phyloP scores from a whole-genome alignment of 2,329 filamentous ascomycete species.

The Cucurbitaria berberidis region DNA sequence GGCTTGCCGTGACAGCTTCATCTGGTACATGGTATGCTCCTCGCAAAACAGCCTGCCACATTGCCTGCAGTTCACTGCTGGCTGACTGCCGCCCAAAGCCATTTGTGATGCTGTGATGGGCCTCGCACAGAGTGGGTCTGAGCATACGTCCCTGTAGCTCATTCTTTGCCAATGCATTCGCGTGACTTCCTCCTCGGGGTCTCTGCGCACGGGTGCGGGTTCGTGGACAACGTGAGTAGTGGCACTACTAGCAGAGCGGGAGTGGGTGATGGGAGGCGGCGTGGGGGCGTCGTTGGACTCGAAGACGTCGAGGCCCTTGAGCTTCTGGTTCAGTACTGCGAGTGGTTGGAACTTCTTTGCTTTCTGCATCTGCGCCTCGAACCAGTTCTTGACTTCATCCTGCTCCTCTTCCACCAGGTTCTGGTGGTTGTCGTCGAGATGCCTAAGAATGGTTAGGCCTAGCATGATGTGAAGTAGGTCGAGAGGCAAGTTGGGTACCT shows the following conservation, averaged over 20 bases:
- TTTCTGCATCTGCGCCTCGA: conserved; percentile 91
- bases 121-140: conserved; percentile 80
- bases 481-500: conserved; percentile 31
- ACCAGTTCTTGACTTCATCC: conserved; percentile 96
- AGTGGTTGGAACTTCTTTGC: conserved; percentile 92
- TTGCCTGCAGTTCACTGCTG: conserved; percentile 89
- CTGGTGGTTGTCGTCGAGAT: conserved; percentile 87
- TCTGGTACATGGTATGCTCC: conserved; percentile 99
- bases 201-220: conserved; percentile 52
- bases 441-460: conserved; percentile 53
- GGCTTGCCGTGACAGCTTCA: conserved; percentile 91
- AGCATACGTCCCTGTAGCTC: conserved; percentile 77
- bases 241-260: conserved; percentile 41
- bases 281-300: conserved; percentile 80
- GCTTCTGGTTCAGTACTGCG: conserved; percentile 88
- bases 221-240: conserved; percentile 38
- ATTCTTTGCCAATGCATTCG: conserved; percentile 86
- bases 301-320: conserved; percentile 91
- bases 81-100: conserved; percentile 77
- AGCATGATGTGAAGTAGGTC: conserved; percentile 9
- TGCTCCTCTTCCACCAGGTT: conserved; percentile 88
- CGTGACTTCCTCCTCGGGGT: conserved; percentile 90
- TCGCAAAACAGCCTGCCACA: conserved; percentile 96
- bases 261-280: conserved; percentile 42
- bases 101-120: conserved; percentile 54